These are phyloP conservation scores for Yamadazyma tumulicola DNA, from an alignment of 805 yeast species.

Conservation along the genomic window DNA sequence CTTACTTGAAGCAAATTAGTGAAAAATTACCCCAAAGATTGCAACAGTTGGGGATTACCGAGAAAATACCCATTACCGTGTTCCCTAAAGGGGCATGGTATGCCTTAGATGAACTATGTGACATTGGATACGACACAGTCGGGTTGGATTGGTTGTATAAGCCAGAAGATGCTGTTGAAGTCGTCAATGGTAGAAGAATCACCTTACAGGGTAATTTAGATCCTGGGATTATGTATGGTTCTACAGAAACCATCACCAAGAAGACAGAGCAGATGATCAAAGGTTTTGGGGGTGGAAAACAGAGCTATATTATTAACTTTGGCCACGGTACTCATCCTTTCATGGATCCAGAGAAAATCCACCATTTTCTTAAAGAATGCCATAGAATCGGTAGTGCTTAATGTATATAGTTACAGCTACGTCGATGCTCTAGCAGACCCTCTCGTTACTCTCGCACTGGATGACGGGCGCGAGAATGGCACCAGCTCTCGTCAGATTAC, in stretches of 20 bases:
- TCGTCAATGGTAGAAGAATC: constrained; percentile 67
- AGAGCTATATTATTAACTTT: constrained; percentile 86
- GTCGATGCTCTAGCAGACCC: too few species aligned
- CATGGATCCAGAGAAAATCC: constrained; percentile 89
- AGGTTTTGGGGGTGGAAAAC: constrained; percentile 93
- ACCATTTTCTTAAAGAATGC: constrained; percentile 81
- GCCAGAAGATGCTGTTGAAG: constrained; percentile 79
- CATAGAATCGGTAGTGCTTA: constrained; percentile 64
- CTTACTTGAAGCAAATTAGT: constrained; percentile 78
- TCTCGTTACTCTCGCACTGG: too few species aligned
- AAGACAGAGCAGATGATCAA: constrained; percentile 85
- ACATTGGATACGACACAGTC: constrained; percentile 78
- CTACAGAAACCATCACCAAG: constrained; percentile 70
- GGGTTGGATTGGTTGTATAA: constrained; percentile 90
- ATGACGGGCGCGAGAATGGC: too few species aligned
- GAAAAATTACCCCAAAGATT: constrained; percentile 65
- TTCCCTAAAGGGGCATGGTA: constrained; percentile 98
- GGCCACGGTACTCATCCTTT: constrained; percentile 99
- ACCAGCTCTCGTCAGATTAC: too few species aligned
- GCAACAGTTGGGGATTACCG: constrained; percentile 64
- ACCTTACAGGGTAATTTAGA: constrained; percentile 93
- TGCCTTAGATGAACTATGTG: constrained; percentile 81
- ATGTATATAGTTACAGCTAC: constrained; percentile 8
- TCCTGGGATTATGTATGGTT: constrained; percentile 92
- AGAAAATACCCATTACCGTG: constrained; percentile 78